These are phyloP conservation scores for Fusarium sp. DNA, from an alignment of 2,329 filamentous ascomycete species.

Conservation along the genomic window DNA sequence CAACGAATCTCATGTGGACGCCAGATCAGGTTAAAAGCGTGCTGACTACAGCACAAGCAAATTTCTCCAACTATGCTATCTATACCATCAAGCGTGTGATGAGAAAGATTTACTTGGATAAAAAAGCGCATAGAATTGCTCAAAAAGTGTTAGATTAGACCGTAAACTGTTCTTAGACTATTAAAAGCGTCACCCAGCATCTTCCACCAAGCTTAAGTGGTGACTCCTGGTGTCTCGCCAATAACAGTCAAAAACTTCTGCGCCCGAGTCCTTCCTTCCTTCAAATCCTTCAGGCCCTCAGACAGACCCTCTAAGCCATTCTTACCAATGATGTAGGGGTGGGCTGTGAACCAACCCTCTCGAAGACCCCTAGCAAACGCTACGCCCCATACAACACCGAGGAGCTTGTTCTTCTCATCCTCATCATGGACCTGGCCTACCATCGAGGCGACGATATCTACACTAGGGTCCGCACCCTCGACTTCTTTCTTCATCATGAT, in stretches of 20 bases:
- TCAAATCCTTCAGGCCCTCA: neutral
- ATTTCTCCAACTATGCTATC: slow-evolving; percentile 21
- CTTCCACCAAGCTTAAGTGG: too few species aligned
- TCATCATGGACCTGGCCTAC: neutral
- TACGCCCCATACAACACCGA: neutral
- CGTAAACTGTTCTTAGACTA: too few species aligned
- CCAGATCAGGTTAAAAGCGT: slow-evolving; percentile 29
- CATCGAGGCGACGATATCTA: neutral
- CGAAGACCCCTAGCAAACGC: slow-evolving; percentile 6
- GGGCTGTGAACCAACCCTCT: slow-evolving; percentile 27
- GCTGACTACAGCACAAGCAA: slow-evolving; percentile 9
- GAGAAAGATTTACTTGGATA: slow-evolving; percentile 15
- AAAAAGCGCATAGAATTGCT: too few species aligned
- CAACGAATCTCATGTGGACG: slow-evolving; percentile 38
- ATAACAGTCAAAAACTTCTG: slow-evolving; percentile 11
- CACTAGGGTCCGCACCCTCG: neutral
- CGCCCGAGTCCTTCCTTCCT: neutral
- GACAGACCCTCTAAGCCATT: neutral
- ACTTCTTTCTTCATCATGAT: neutral
- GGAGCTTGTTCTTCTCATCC: neutral
- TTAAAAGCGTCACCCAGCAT: too few species aligned
- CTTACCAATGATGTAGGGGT: slow-evolving; percentile 13
- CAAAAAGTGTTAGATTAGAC: too few species aligned
- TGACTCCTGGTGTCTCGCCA: slow-evolving; percentile 1
- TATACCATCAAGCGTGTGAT: slow-evolving; percentile 23